Evolutionary conservation across 306 rosid species (phyloP), one percentile per base, ranked within the genome.

Genomic region (Crotalaria pallida): DNA sequence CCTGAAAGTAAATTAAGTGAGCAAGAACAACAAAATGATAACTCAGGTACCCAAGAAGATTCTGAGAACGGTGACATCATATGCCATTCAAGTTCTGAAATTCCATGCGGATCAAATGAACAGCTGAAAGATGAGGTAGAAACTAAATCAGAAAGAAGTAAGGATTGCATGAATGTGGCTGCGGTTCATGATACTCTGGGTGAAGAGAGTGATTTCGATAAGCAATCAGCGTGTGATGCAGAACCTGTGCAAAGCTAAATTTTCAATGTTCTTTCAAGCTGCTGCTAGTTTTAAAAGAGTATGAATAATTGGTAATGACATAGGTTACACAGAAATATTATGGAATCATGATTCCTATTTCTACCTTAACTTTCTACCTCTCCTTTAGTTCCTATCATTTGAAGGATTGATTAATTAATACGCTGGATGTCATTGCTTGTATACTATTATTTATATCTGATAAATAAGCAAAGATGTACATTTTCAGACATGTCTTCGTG

Each of bases 201-300:
- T 45, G 63, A 70, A 13, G 80, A 67, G 65, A 57, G 72, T 67
- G 72, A 76, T 23, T 58, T 59, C 64, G 61, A 58, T 11, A 62
- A 77, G 75, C 77, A 18, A 79, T 24, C 80, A 67, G 65, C 67
- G 64, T 65, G 88, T 69, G 87, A 73, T 64, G 77, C 78, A 38
- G 82, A 85, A 73, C 72, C 84, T 10, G 73, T 89, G 53, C 58
- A 59, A 31, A 81, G 82, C 85, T 87, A 72, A 82, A 65, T 65
- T 73, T 64, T 75, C 71, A 33, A n/a, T 68, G 69, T 52, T 68
- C 52, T 27, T 48, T 43, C 34, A 40, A 69, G 56, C 34, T 77
- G 73, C 48, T 55, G 79, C 76, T 59, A 69, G 47, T 73, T 34
- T 64, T 31, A 15, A 23, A 67, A 74, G 65, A 45, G 48, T 38